Conservation (phyloP, 2,329 filamentous ascomycete species). For the Cladosporium austrohemisphaericum region DNA sequence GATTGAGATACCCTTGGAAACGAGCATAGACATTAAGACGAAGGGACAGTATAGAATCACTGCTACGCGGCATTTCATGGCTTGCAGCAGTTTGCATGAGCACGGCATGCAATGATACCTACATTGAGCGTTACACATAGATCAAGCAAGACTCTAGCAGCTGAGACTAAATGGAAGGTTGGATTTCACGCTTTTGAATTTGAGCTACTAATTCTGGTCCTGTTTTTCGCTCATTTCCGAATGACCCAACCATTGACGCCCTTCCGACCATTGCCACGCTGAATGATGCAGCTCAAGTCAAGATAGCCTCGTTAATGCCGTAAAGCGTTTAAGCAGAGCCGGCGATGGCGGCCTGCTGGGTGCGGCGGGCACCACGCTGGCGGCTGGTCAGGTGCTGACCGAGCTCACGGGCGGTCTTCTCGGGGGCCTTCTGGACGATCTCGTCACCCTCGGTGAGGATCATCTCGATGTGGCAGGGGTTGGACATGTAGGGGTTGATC, state of each 20-base stretch:
- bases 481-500: conserved; percentile 99
- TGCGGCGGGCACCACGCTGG: conserved; percentile 73
- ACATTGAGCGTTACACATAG: no score
- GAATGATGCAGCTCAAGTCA: conserved; percentile 15
- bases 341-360: conserved; percentile 54
- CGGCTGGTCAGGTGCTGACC: conserved; percentile 71
- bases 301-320: conserved; percentile 15
- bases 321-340: conserved; percentile 23
- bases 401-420: conserved; percentile 61
- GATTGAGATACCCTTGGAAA: conserved; percentile 7
- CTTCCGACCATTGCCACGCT: conserved; percentile 15
- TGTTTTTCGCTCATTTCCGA: conserved; percentile 3
- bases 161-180: no score
- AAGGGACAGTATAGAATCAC: neutral
- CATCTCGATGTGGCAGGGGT: conserved; percentile 99
- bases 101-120: no score
- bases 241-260: conserved; percentile 15
- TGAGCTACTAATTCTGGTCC: conserved; percentile 15
- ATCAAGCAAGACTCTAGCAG: no score
- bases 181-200: conserved; percentile 10
- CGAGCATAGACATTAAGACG: neutral
- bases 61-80: neutral
- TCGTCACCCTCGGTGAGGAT: conserved; percentile 98
- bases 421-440: conserved; percentile 83
- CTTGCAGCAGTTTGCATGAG: no score